Percentiles rank a stretch among this genome's conserved stretches.
Evolutionary conservation across 2,329 filamentous ascomycete species (phyloP).

Genomic region (Diaporthe sp.): DNA sequence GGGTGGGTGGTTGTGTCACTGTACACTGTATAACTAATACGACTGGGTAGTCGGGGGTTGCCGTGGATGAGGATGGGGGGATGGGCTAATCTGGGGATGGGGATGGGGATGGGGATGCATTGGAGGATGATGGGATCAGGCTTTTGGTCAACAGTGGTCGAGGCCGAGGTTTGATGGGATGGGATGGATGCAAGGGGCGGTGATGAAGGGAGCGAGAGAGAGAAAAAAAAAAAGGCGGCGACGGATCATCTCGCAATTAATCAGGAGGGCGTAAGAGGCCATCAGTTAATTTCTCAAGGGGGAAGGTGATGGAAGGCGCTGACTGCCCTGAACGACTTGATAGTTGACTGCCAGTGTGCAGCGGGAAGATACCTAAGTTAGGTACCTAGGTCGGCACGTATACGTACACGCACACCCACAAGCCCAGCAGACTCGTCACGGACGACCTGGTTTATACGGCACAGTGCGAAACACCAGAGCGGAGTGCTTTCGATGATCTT

Average conservation of each 20-base stretch:
- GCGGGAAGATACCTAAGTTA: too few relatives aligned
- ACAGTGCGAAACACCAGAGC: conserved; percentile 21
- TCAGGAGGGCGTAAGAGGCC: neutral
- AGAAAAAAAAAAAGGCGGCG: neutral
- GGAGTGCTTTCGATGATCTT: conserved; percentile 18
- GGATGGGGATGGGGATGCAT: neutral
- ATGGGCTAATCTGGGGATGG: neutral
- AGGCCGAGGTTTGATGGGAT: neutral
- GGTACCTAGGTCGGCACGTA: too few relatives aligned
- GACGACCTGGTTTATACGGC: neutral
- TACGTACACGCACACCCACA: neutral
- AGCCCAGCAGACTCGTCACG: neutral
- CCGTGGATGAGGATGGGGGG: neutral
- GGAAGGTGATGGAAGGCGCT: neutral
- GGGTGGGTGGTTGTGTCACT: neutral
- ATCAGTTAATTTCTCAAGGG: conserved; percentile 7
- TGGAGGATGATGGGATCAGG: conserved; percentile 15
- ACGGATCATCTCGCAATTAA: conserved; percentile 8
- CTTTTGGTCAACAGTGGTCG: conserved; percentile 17
- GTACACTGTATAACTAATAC: neutral
- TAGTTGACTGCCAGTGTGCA: neutral
- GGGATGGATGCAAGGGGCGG: conserved; percentile 20
- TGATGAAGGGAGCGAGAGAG: conserved; percentile 7
- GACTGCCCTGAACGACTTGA: neutral
- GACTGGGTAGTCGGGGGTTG: neutral